Evolutionary conservation across 176 grass and related monocot genomes (phyloP), one percentile per base, ranked within the genome.

Genomic region (Zizania latifolia): DNA sequence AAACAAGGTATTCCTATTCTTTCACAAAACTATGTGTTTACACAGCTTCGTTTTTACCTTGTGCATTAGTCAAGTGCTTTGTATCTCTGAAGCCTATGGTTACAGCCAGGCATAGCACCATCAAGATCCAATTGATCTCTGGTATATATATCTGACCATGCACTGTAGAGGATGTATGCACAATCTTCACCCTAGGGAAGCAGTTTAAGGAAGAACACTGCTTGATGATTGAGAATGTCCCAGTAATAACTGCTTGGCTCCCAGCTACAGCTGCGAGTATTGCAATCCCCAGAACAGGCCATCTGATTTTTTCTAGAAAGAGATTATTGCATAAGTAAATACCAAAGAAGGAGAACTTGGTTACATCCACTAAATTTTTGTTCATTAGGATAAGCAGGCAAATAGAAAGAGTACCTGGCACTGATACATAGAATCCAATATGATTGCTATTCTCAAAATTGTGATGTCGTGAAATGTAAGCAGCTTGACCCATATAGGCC

Each of bases 401-500:
- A 67, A 70, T 30, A 41, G 21, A 78, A 65, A 43, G 38, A 69
- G 40, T 91, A 99, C 95, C 95, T 84, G 95, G 95, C 16, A 99
- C 95, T 36, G 95, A 99, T 17, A 99, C 89, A 5, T 99, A 99
- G 40, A 99, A 99, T 76, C 92, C 91, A 79, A 99, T 94, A 74
- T 79, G 71, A 58, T 89, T 80, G 56, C 79, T 75, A 45, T 74
- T 84, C 65, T 86, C 81, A 58, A 94, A 94, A 38, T 39, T 75
- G 66, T 94, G 95, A 84, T 99, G 95, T 37, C 45, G 82, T 50
- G 94, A 98, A 64, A 98, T 85, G 81, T 94, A 98, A 71, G 94
- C 94, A 62, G 94, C 94, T 84, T 98, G 94, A 41, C 94, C 94
- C 91, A 93, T 93, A 58, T 98, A 98, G 58, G 94, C 91, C n/a